Evolutionary conservation across 2,329 filamentous ascomycete species (phyloP), one percentile per base, ranked within the genome.

Genomic region (Penicillium brevicompactum): DNA sequence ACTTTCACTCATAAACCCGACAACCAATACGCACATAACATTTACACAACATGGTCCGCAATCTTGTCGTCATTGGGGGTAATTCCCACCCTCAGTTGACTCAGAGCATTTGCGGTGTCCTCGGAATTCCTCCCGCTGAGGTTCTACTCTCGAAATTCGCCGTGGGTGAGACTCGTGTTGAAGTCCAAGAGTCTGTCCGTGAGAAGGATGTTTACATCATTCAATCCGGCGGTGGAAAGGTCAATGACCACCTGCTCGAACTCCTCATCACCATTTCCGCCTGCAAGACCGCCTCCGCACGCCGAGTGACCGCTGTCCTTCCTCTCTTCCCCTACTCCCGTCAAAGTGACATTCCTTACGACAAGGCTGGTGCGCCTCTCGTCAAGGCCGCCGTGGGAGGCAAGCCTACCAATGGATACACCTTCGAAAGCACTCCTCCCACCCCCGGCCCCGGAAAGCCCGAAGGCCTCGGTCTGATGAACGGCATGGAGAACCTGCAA

Each of bases 201-300:
- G 94, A 91, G 66, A 99, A 99, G 76, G 94, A 99, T 85, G 94
- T 97, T 73, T 99, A 95, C 79, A 97, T 97, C 72, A 91, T 99
- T 69, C 93, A 97, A 77, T 94, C 91, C 41, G 92, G 91, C 65
- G 91, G 91, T 65, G 92, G 91, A 61, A 90, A 89, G 68, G 91
- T 97, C 77, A 99, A 99, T 73, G 94, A 99, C 77, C 87, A 96
- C 77, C 86, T 99, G 62, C 89, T 99, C 80, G 94, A 99, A 72
- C 87, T 97, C 47, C 90, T 96, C 74, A 97, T 97, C 78, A 96
- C 94, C 79, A 93, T 97, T 67, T 96, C 91, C n/a, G 94, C 94
- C 58, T 97, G 94, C 85, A 96, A 96, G 78, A 88, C 90, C 11
- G 92, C 92, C 66, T 97, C 92, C 40, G 94, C 94, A 30, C 91